Conservation (phyloP, 2,329 filamentous ascomycete genomes). For the Verticillium tricorpus region DNA sequence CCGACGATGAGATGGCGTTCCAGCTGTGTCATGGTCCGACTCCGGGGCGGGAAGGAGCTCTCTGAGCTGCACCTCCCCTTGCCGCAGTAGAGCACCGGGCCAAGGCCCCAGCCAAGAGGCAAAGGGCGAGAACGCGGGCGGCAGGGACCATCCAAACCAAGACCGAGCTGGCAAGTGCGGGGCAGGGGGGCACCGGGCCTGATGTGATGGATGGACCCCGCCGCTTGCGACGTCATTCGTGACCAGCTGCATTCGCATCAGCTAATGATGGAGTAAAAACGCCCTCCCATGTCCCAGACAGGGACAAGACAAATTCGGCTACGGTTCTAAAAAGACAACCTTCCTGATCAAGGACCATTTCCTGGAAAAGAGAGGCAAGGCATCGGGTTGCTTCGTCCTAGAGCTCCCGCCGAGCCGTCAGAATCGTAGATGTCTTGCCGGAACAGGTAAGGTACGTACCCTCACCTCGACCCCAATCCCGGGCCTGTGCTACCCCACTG, state of each 20-base stretch:
- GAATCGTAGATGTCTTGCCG: not conserved
- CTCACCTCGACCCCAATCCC: not conserved
- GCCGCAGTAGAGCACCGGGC: not conserved
- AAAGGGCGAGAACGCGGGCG: not conserved
- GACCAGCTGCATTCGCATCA: not conserved
- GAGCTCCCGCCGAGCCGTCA: not conserved
- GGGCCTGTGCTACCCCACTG: not conserved
- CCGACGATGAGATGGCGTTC: not conserved
- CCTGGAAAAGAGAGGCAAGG: not conserved
- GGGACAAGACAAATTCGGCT: not conserved
- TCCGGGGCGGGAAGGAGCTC: not conserved
- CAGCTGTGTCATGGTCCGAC: not conserved
- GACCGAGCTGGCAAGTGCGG: not conserved
- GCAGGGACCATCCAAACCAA: not conserved
- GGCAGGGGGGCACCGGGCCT: not conserved
- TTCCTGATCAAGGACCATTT: not conserved
- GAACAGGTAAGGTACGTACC: not conserved
- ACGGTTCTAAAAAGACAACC: not conserved
- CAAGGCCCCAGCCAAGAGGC: not conserved
- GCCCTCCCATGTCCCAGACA: not conserved
- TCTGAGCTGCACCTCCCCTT: not conserved
- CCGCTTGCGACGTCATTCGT: not conserved
- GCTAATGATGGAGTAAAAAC: not conserved
- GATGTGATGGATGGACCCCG: not conserved
- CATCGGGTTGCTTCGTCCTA: not conserved